Evolutionary conservation across 805 yeast genomes (phyloP).

Genomic region (Metschnikowia picachoensis): DNA sequence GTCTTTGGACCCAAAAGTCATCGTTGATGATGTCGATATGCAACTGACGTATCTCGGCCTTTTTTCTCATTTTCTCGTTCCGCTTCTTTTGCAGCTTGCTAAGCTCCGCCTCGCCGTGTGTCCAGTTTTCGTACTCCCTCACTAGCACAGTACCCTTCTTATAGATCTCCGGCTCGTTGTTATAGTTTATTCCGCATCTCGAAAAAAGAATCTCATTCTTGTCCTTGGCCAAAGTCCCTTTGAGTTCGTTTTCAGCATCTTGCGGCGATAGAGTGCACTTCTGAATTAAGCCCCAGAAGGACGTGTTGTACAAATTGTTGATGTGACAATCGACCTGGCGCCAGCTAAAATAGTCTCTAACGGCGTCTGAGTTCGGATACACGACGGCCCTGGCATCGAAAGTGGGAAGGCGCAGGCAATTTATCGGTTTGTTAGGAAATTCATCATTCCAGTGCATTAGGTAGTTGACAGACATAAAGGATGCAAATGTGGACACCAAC

Average conservation of each 20-base stretch:
- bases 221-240: constrained; percentile 77
- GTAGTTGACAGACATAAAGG: constrained; percentile 77
- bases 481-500: constrained; percentile 74
- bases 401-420: constrained; percentile 61
- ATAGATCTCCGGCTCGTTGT: constrained; percentile 82
- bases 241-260: constrained; percentile 74
- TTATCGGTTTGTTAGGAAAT: constrained; percentile 50
- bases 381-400: constrained; percentile 89
- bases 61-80: constrained; percentile 43
- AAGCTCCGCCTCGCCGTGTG: constrained; percentile 13
- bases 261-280: constrained; percentile 66
- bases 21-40: constrained; percentile 66
- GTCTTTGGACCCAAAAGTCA: constrained; percentile 54
- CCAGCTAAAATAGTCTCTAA: constrained; percentile 89
- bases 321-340: constrained; percentile 96
- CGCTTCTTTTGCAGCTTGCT: constrained; percentile 49
- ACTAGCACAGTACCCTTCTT: constrained; percentile 77
- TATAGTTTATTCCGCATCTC: constrained; percentile 81
- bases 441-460: constrained; percentile 59
- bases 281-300: constrained; percentile 82
- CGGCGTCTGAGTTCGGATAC: constrained; percentile 60
- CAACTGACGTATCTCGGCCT: constrained; percentile 40
- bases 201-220: constrained; percentile 83
- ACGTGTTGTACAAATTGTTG: constrained; percentile 87
- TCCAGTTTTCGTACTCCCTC: constrained; percentile 40